phyloP scores from a whole-genome alignment of 768 basidiomycete genomes.

The Krasilnikovozyma curviuscula region DNA sequence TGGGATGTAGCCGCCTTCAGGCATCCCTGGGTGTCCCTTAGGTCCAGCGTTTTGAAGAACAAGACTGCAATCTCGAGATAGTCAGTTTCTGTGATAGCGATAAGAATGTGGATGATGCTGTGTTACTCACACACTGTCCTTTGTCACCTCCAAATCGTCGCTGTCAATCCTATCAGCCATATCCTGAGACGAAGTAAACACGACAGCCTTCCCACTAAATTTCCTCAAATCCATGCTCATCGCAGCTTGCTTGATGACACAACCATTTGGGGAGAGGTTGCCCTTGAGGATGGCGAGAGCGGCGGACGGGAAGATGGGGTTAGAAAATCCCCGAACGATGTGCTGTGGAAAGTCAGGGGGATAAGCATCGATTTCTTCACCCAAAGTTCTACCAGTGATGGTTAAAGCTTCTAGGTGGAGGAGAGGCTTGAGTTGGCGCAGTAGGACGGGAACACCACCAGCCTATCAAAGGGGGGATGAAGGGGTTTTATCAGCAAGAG shows the following conservation, averaged over 20 bases:
- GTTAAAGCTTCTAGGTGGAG: constrained; percentile 70
- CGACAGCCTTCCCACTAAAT: constrained; percentile 18
- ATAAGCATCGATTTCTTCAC: constrained; percentile 43
- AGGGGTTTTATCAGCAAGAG: too few species aligned
- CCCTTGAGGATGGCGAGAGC: constrained; percentile 68
- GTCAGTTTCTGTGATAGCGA: too few species aligned
- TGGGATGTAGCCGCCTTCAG: constrained; percentile 21
- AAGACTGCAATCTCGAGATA: too few species aligned
- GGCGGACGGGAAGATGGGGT: constrained; percentile 72
- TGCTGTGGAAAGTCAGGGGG: constrained; percentile 36
- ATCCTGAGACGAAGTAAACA: constrained; percentile 16
- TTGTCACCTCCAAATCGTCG: constrained; percentile 13
- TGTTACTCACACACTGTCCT: constrained; percentile 11
- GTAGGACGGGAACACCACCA: constrained; percentile 63
- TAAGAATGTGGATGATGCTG: too few species aligned
- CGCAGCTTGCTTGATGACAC: constrained; percentile 86
- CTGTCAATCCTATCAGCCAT: constrained; percentile 15
- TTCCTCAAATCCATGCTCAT: too few species aligned
- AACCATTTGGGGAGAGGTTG: constrained; percentile 67
- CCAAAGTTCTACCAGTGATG: constrained; percentile 76
- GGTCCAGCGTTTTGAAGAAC: constrained; percentile 21
- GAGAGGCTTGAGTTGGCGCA: constrained; percentile 42
- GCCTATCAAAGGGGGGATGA: too few species aligned
- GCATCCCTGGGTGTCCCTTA: constrained; percentile 20
- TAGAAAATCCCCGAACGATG: constrained; percentile 46